phyloP scores from a whole-genome alignment of 257 asterid genomes.

The Nemophila menziesii region DNA sequence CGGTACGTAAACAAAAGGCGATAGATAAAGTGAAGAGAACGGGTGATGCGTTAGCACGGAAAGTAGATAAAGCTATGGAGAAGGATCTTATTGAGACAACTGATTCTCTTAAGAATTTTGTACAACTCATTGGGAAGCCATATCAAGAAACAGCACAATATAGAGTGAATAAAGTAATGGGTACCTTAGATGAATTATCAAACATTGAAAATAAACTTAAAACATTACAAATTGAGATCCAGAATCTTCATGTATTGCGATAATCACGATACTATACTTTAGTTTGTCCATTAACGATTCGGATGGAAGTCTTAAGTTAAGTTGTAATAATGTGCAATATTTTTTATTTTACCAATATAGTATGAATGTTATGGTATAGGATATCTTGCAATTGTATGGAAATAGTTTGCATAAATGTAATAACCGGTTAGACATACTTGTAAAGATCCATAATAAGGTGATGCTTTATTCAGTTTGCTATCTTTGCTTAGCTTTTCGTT shows the following conservation, averaged over 20 bases:
- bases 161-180: constrained; percentile 37
- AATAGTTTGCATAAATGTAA: not conserved
- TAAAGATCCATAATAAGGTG: not conserved
- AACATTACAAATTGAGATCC: constrained; percentile 56
- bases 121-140: constrained; percentile 41
- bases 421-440: not conserved
- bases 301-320: not conserved
- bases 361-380: not conserved
- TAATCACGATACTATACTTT: not conserved
- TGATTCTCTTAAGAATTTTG: constrained; percentile 36
- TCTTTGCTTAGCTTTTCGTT: not conserved
- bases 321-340: not conserved
- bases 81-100: constrained; percentile 59
- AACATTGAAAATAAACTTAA: constrained; percentile 39
- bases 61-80: constrained; percentile 76
- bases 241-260: constrained; percentile 47
- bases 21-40: constrained; percentile 67
- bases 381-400: too few relatives aligned
- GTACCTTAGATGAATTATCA: constrained; percentile 42
- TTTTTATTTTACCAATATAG: not conserved
- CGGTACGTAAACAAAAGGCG: constrained; percentile 49
- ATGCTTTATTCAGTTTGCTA: not conserved
- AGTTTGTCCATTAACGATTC: not conserved
- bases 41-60: constrained; percentile 68
- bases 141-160: constrained; percentile 49